Conservation (phyloP, 2,329 filamentous ascomycete species). For the Aspergillus quadrilineatus region DNA sequence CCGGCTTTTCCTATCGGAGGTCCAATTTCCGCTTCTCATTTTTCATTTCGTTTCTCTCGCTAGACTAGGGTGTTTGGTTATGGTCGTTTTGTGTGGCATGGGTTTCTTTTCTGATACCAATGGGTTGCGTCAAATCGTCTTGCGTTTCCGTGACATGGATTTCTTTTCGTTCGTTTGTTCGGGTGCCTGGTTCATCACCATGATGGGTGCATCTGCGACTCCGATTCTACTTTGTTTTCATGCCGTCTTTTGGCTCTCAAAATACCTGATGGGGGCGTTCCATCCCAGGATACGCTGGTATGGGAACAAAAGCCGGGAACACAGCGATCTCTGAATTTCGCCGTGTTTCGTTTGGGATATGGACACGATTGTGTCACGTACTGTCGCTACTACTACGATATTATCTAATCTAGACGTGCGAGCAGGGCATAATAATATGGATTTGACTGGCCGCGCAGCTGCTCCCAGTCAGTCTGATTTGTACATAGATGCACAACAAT, state of each 20-base stretch:
- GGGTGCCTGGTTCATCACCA: slow-evolving; percentile 4
- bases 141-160: slow-evolving; percentile 19
- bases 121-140: slow-evolving; percentile 21
- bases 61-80: slow-evolving; percentile 36
- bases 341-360: slow-evolving; percentile 14
- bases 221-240: not conserved
- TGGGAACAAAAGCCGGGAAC: slow-evolving; percentile 19
- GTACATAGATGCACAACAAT: slow-evolving; percentile 9
- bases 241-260: slow-evolving; percentile 1
- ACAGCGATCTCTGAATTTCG: slow-evolving; percentile 11
- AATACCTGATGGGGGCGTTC: slow-evolving; percentile 10
- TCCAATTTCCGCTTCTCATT: slow-evolving; percentile 13
- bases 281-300: slow-evolving; percentile 11
- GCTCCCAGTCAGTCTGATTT: not conserved
- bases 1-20: slow-evolving; percentile 31
- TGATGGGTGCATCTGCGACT: slow-evolving; percentile 1
- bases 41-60: slow-evolving; percentile 34
- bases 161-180: slow-evolving; percentile 3
- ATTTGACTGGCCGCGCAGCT: not conserved
- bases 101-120: slow-evolving; percentile 23
- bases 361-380: slow-evolving; percentile 21
- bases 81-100: slow-evolving; percentile 23
- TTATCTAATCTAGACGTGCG: slow-evolving; percentile 24
- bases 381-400: slow-evolving; percentile 25
- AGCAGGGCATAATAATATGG: slow-evolving; percentile 9